A percentile compares a stretch with the other conserved stretches of the same genome.
Evolutionary conservation across 192 early-diverging fungal species (phyloP).

Genomic region (Linnemannia elongata): DNA sequence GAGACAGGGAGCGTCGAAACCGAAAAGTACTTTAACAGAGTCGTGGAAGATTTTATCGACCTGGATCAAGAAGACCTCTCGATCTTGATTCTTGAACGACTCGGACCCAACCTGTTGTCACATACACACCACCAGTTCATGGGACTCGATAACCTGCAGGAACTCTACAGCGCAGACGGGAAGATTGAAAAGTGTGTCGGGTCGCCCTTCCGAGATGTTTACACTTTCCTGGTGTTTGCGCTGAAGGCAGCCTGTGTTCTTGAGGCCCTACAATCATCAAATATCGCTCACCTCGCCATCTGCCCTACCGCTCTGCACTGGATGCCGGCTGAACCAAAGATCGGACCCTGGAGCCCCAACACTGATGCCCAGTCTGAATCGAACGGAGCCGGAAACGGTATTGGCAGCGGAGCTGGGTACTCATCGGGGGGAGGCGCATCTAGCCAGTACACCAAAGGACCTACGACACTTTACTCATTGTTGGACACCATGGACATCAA

Average conservation of each 20-base stretch:
- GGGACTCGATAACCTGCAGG: conserved; percentile 38
- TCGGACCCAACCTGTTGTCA: conserved; percentile 39
- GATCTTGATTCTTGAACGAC: conserved; percentile 34
- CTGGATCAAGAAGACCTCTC: conserved; percentile 47
- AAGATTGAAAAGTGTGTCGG: conserved; percentile 17
- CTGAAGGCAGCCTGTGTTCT: conserved; percentile 43
- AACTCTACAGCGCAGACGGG: conserved; percentile 10
- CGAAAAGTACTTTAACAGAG: conserved; percentile 41
- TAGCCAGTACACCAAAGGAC: neutral
- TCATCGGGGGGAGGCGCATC: neutral
- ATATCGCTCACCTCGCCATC: conserved; percentile 43
- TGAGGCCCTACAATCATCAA: conserved; percentile 19
- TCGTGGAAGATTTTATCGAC: conserved; percentile 44
- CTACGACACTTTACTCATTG: conserved; percentile 1
- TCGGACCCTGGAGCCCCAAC: neutral
- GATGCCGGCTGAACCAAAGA: conserved; percentile 18
- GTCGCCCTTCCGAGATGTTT: conserved; percentile 46
- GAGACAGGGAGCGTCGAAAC: conserved; percentile 36
- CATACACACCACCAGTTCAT: conserved; percentile 35
- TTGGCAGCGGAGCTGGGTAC: neutral
- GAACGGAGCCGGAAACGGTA: neutral
- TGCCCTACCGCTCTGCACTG: conserved; percentile 45
- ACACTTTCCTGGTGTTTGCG: conserved; percentile 43
- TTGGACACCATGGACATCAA: conserved; percentile 39
- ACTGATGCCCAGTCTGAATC: neutral